Percentiles rank a stretch among this genome's conserved stretches.
These are phyloP conservation scores for Alternaria infectoria DNA, from an alignment of 2,329 filamentous ascomycete species.

Conservation along the genomic window DNA sequence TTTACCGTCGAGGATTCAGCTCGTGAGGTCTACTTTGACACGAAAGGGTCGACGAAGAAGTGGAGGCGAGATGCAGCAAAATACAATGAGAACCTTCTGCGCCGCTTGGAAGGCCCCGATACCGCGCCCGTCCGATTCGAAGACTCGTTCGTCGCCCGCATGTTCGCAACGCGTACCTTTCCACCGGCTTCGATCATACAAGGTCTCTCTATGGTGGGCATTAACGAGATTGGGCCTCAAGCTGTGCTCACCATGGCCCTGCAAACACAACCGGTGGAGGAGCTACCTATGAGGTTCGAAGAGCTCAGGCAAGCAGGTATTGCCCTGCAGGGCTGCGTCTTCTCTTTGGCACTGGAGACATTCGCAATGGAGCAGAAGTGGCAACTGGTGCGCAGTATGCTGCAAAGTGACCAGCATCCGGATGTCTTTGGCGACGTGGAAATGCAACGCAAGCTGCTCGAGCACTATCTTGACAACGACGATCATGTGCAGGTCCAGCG, in stretches of 20 bases:
- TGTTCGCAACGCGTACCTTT: slow-evolving; percentile 80
- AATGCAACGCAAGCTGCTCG: slow-evolving; percentile 62
- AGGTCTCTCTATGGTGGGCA: slow-evolving; percentile 72
- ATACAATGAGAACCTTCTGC: slow-evolving; percentile 43
- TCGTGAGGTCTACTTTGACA: slow-evolving; percentile 9
- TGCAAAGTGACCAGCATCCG: slow-evolving; percentile 69
- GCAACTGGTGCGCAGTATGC: slow-evolving; percentile 58
- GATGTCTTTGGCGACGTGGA: slow-evolving; percentile 64
- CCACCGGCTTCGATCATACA: slow-evolving; percentile 74
- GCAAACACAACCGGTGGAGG: slow-evolving; percentile 63
- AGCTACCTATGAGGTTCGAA: slow-evolving; percentile 65
- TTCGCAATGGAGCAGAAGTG: slow-evolving; percentile 66
- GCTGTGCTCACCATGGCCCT: slow-evolving; percentile 79
- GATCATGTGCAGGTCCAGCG: slow-evolving; percentile 62
- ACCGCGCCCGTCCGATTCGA: slow-evolving; percentile 54
- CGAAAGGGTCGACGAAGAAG: slow-evolving; percentile 7
- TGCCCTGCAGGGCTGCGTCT: slow-evolving; percentile 66
- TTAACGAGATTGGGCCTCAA: slow-evolving; percentile 74
- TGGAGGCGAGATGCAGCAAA: slow-evolving; percentile 11
- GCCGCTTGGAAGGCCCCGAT: slow-evolving; percentile 48
- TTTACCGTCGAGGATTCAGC: slow-evolving; percentile 36
- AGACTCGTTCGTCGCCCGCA: slow-evolving; percentile 76
- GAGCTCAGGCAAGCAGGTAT: slow-evolving; percentile 69
- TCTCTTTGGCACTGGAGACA: slow-evolving; percentile 68
- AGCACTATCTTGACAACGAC: slow-evolving; percentile 57